These are phyloP conservation scores for Begonia masoniana DNA, from an alignment of 306 rosid genomes.

Conservation along the genomic window DNA sequence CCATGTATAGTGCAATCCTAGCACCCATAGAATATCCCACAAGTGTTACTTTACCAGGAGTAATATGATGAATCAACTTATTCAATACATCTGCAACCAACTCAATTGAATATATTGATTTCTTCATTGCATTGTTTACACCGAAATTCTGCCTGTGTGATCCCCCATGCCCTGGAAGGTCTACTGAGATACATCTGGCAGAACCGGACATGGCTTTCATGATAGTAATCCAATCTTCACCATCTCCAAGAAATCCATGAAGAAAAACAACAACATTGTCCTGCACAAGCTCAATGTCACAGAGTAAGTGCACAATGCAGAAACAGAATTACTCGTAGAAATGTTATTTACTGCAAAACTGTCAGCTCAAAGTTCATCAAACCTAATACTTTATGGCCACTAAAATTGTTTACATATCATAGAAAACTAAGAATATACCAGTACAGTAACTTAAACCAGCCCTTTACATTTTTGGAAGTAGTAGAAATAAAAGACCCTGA, in stretches of 20 bases:
- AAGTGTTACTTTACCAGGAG: conserved; percentile 50
- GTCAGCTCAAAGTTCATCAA: background rate
- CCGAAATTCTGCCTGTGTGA: conserved; percentile 29
- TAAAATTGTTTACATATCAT: no score
- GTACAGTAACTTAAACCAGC: no score
- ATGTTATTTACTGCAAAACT: background rate
- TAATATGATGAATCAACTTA: conserved; percentile 33
- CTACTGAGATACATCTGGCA: conserved; percentile 74
- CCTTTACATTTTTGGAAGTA: no score
- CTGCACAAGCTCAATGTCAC: conserved; percentile 37
- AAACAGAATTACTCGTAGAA: background rate
- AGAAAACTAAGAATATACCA: no score
- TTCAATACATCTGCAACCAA: conserved; percentile 36
- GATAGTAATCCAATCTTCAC: conserved; percentile 80
- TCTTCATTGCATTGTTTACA: conserved; percentile 14
- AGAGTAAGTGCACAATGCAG: conserved; percentile 19
- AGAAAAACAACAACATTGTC: conserved; percentile 61
- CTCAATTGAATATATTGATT: conserved; percentile 44
- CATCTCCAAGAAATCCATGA: conserved; percentile 90
- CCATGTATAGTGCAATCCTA: conserved; percentile 75
- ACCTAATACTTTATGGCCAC: background rate
- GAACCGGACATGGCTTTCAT: conserved; percentile 73
- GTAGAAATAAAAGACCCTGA: no score
- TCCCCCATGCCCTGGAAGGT: conserved; percentile 90
- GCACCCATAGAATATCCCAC: conserved; percentile 97